Percentiles rank a stretch among this genome's conserved stretches.
phyloP scores from a whole-genome alignment of 352 stramenopile species.

The Pythium guiyangense region DNA sequence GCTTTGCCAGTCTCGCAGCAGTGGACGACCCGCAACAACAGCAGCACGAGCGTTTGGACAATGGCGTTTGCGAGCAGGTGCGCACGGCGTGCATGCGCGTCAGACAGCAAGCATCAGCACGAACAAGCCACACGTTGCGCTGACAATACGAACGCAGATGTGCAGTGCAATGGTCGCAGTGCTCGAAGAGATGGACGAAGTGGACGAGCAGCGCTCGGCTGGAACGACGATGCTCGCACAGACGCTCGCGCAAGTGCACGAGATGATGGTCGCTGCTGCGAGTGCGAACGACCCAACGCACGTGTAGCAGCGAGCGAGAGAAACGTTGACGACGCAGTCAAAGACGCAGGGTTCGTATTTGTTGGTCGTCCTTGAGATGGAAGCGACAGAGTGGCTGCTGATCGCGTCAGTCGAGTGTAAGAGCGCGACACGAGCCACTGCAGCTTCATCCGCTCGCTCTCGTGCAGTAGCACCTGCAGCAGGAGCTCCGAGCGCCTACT shows the following conservation, averaged over 20 bases:
- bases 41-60: neutral
- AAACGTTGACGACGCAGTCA: neutral
- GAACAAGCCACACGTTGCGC: neutral
- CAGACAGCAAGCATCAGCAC: neutral
- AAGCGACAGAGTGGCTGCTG: no score
- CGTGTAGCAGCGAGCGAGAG: neutral
- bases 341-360: no score
- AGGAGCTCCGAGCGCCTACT: constrained; percentile 68
- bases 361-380: no score
- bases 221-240: constrained; percentile 2
- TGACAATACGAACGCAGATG: neutral
- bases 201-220: constrained; percentile 1
- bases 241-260: constrained; percentile 6
- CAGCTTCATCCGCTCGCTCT: no score
- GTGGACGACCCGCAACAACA: neutral
- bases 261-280: neutral
- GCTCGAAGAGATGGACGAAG: constrained; percentile 1
- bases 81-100: neutral
- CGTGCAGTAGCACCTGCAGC: neutral
- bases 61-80: constrained; percentile 5
- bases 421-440: no score
- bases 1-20: constrained; percentile 2
- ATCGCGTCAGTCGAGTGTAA: no score
- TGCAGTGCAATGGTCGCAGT: neutral
- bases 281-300: neutral